Percentiles rank a stretch among this genome's conserved stretches.
These are phyloP conservation scores for Thoreauomyces humboldtii DNA, from an alignment of 192 early-diverging fungal species.

Conservation along the genomic window DNA sequence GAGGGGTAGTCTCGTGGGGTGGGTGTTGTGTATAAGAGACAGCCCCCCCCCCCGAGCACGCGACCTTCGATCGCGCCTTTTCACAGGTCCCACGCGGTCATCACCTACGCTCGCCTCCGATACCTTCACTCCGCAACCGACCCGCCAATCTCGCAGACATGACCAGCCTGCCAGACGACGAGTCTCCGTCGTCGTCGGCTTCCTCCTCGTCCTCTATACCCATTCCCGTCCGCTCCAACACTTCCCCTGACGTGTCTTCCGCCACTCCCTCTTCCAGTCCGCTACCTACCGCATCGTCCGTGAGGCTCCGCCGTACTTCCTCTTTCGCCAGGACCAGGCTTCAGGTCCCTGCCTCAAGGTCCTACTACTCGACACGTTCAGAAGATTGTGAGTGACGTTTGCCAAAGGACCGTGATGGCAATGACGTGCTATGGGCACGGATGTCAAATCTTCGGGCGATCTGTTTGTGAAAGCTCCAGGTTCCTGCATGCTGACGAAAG, in stretches of 20 bases:
- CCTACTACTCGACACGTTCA: slow-evolving; percentile 7
- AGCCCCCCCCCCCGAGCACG: too few species aligned
- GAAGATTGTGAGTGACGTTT: slow-evolving; percentile 3
- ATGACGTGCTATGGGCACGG: not conserved
- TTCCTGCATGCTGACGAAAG: not conserved
- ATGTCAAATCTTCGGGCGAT: not conserved
- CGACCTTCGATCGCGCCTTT: too few species aligned
- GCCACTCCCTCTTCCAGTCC: not conserved
- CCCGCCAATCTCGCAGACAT: too few species aligned
- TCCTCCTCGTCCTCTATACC: slow-evolving; percentile 9
- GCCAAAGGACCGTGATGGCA: not conserved
- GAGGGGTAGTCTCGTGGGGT: too few species aligned
- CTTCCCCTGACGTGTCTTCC: not conserved
- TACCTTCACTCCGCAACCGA: too few species aligned
- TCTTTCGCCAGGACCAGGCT: not conserved
- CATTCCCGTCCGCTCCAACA: not conserved
- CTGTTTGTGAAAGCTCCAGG: not conserved
- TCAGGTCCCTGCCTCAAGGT: not conserved
- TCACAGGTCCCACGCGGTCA: too few species aligned
- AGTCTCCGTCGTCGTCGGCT: not conserved
- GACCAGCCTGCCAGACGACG: too few species aligned
- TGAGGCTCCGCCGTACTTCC: not conserved
- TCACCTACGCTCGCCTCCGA: too few species aligned
- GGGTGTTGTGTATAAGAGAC: too few species aligned
- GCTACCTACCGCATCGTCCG: not conserved